Evolutionary conservation across 495 filamentous ascomycete genomes (phyloP), one percentile per base, ranked within the genome.

Genomic region (Parmelia sp.): DNA sequence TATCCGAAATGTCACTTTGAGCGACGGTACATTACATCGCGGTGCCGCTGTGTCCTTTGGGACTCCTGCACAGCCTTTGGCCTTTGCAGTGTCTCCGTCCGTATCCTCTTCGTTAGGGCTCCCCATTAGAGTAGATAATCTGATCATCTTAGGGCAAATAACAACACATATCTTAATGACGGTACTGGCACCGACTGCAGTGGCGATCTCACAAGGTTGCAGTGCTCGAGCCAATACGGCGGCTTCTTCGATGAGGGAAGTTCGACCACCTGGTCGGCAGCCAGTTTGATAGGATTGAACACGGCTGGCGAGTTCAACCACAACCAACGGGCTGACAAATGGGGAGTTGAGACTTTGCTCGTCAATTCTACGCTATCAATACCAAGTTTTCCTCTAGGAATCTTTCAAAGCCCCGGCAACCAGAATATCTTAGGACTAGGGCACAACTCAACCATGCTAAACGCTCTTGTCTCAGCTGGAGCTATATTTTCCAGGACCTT

Each of bases 391-490:
- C 66, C 69, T 10, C 19, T 75, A 14, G 70, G 65, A 5, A 69
- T 73, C 21, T 45, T 47, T 8, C 64, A 33, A 58, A 9, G 35
- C 65, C 15, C 39, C 61, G 64, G 51, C 65, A 4, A 12, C 74
- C 25, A 72, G 44, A 47, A 35, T 7, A 56, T 23, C 21, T 19
- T 68, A 39, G 66, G 66, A 14, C 71, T 80, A 10, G 77, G 76
- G 3, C 64, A 58, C 45, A 78, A 81, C 59, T 79, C 77, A 25
- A 79, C 74, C 37, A 66, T 76, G n/a, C 65, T 80, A 8, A 74
- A 74, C 47, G 59, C 68, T 7, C 66, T 80, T 7, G 25, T 67
- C 29, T 60, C 67, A 25, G 65, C 70, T 23, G 72, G 73, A 7
- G 62, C 69, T n/a, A 79, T 81, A 49, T 64, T 71, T 4, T 78